Base-by-base conservation (phyloP, 331 rosid genomes). In the Acacia pycnantha region DNA sequence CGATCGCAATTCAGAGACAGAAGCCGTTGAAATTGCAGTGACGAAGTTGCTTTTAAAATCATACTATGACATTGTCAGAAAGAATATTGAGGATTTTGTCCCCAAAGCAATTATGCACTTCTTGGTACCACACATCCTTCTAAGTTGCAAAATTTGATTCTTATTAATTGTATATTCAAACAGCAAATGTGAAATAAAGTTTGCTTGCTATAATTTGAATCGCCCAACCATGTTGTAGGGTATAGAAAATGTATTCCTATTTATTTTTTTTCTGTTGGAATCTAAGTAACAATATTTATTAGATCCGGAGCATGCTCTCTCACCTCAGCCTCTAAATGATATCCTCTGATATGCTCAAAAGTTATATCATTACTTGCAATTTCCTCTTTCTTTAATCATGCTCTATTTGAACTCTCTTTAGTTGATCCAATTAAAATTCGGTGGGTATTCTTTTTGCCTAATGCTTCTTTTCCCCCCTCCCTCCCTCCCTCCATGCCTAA, bases 51-150 rank as follows among this genome's bases (percentile, higher is more conserved):
- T 96, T 68, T 86, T 96, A 87, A 91, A 83, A 86, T 96, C 99
- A 68, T 96, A 96, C 87, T 96, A 96, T 82, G 98, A 91, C 86
- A 91, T 96, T 81, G 99, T 94, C 83, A 89, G 99, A 85, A 93
- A 93, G 85, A 96, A 92, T 80, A 87, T 92, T 26, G 95, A 96
- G 86, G 99, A 96, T 86, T 51, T 82, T 61, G 84, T 96, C 74
- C 99, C 99, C 47, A 96, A 96, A 92, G 93, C 95, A 65, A 96
- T 96, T 70, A 96, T 96, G 98, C 97, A 96, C 84, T 96, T 96
- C 97, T 85, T 96, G 98, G 99, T 96, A 96, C 61, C 79, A 65
- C 78, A 37, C 51, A 33, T 79, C 41, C 79, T 86, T 47, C 44
- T 80, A 50, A 35, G 40, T 56, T 58, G 19, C 53, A 61, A 56